phyloP scores from a whole-genome alignment of 78 protist genomes.

The Dictyostelium discoideum region DNA sequence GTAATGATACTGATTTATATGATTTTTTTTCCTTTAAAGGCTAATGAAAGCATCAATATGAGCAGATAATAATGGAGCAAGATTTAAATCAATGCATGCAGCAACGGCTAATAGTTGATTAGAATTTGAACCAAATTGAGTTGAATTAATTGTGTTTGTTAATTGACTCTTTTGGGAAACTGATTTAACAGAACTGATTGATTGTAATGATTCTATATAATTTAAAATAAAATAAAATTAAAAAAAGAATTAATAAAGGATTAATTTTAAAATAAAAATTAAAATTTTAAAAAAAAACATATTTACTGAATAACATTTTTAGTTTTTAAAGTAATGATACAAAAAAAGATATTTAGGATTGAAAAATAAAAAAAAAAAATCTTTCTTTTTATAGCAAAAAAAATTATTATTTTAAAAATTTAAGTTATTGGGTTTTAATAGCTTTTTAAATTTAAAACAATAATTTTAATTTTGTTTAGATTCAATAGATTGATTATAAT shows the following conservation, averaged over 20 bases:
- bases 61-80: background rate
- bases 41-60: background rate
- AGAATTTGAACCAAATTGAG: background rate
- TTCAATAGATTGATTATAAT: background rate
- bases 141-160: background rate
- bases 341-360: background rate
- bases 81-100: background rate
- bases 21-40: background rate
- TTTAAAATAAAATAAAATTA: too few relatives aligned
- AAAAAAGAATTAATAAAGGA: background rate
- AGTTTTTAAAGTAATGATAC: background rate
- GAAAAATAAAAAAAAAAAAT: background rate
- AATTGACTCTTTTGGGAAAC: background rate
- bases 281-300: background rate
- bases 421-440: too few relatives aligned
- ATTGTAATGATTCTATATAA: background rate
- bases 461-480: background rate
- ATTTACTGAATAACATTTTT: conserved; percentile 9
- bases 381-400: background rate
- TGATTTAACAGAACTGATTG: background rate
- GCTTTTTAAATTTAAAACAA: too few relatives aligned
- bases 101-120: background rate
- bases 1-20: background rate
- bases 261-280: background rate
- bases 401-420: too few relatives aligned